Evolutionary conservation across 495 filamentous ascomycete genomes (phyloP).

Genomic region (Pyronema domesticum): DNA sequence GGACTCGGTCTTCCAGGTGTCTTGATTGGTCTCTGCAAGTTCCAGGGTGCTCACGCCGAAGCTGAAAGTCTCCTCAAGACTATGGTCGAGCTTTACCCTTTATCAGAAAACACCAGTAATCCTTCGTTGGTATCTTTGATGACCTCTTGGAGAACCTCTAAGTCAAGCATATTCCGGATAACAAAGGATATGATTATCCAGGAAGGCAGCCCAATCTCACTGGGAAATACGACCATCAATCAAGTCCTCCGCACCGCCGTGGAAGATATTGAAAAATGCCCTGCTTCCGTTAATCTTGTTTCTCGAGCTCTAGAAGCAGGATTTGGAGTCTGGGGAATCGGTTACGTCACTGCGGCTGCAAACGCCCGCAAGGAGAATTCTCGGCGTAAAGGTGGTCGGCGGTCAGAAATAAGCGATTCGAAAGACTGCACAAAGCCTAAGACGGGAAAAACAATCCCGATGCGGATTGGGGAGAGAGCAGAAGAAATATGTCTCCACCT

Average conservation of each 20-base stretch:
- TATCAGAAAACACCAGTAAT: conserved; percentile 9
- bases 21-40: conserved; percentile 14
- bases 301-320: conserved; percentile 12
- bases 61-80: conserved; percentile 18
- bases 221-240: conserved; percentile 3
- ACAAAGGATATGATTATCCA: neutral
- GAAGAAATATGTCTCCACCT: conserved; percentile 11
- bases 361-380: neutral
- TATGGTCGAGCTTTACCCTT: conserved; percentile 13
- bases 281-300: conserved; percentile 3
- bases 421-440: neutral
- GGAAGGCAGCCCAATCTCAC: neutral
- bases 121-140: conserved; percentile 11
- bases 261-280: conserved; percentile 7
- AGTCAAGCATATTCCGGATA: neutral
- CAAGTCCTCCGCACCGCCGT: neutral
- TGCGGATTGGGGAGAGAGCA: conserved; percentile 9
- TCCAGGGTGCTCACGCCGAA: conserved; percentile 10
- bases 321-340: conserved; percentile 18
- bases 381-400: conserved; percentile 4
- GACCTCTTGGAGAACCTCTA: conserved; percentile 2
- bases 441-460: conserved; percentile 2
- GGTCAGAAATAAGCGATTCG: neutral
- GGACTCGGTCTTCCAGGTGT: conserved; percentile 12
- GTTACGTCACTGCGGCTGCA: conserved; percentile 7